These are phyloP conservation scores for Rhynchosporium graminicola DNA, from an alignment of 2,329 filamentous ascomycete genomes.

Conservation along the genomic window DNA sequence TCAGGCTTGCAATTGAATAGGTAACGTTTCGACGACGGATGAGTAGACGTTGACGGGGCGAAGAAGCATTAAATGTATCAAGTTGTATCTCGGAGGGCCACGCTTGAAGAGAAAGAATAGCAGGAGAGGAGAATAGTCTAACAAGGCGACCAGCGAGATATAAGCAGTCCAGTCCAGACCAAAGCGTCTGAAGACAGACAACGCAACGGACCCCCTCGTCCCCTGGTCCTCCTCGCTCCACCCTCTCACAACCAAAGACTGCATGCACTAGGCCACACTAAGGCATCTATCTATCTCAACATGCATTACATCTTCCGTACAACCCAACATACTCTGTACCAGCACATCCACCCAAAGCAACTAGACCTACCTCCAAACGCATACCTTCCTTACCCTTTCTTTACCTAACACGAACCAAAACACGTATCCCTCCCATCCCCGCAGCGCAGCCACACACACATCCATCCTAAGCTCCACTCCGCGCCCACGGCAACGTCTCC, in stretches of 20 bases:
- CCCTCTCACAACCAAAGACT: neutral
- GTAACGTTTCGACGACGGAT: slow-evolving; percentile 7
- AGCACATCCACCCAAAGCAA: neutral
- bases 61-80: slow-evolving; percentile 5
- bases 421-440: too few species aligned
- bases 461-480: neutral
- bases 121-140: neutral
- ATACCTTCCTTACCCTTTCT: neutral
- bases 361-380: neutral
- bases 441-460: too few species aligned
- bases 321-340: too few species aligned
- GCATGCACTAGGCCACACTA: neutral
- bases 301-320: too few species aligned
- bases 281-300: too few species aligned
- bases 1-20: neutral
- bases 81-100: neutral
- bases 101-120: neutral
- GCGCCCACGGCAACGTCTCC: neutral
- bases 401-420: too few species aligned
- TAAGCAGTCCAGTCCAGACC: slow-evolving; percentile 2
- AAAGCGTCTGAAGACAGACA: neutral
- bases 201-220: neutral
- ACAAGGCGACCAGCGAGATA: slow-evolving; percentile 5
- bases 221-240: neutral
- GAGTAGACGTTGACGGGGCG: neutral